Conservation (phyloP, 2,329 filamentous ascomycete species). For the Xylariaceae sp. region DNA sequence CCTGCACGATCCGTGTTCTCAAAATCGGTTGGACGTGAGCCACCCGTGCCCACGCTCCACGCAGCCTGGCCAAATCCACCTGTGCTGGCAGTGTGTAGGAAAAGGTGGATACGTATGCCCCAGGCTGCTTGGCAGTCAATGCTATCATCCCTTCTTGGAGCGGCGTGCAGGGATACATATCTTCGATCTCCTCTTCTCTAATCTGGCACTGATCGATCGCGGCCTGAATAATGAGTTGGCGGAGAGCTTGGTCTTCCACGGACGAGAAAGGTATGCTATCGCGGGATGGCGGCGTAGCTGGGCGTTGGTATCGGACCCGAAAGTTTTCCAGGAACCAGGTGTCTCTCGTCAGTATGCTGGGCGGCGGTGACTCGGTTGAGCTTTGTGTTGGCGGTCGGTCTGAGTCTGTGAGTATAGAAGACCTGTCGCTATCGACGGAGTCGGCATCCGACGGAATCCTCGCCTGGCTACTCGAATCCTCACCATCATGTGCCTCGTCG, state of each 20-base stretch:
- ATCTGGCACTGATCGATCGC: background rate
- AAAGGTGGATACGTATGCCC: constrained; percentile 46
- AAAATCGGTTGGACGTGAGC: constrained; percentile 9
- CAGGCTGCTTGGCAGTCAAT: constrained; percentile 46
- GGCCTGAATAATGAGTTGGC: background rate
- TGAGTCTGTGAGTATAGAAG: no score
- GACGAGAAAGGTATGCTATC: background rate
- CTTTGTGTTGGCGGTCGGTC: no score
- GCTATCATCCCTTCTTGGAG: constrained; percentile 54
- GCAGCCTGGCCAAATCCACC: no score
- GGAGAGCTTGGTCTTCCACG: background rate
- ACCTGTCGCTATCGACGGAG: no score
- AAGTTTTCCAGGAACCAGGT: background rate
- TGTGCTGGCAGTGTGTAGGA: no score
- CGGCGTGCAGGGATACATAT: constrained; percentile 52
- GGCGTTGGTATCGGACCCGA: background rate
- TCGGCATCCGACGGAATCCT: no score
- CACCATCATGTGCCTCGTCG: no score
- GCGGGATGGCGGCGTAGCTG: background rate
- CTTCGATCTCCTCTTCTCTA: constrained; percentile 40
- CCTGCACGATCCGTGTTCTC: constrained; percentile 46
- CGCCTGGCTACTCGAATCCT: no score
- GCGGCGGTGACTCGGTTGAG: no score
- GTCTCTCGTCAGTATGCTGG: no score
- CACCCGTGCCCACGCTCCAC: no score